Evolutionary conservation across 1,284 basidiomycete species (phyloP).

Genomic region (Rhodotorula mucilaginosa): DNA sequence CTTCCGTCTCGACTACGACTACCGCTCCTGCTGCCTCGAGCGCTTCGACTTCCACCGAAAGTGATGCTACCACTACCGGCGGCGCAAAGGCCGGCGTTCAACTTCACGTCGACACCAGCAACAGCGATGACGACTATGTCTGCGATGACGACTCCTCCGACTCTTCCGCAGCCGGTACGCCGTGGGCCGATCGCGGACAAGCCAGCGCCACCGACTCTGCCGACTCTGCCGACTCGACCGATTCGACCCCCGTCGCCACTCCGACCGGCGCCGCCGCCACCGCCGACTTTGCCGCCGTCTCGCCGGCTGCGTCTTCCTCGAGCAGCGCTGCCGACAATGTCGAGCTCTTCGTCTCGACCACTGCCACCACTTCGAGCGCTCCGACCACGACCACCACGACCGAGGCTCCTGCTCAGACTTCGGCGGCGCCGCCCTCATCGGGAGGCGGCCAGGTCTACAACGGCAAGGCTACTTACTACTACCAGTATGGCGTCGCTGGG

Average conservation of each 20-base stretch:
- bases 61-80: not conserved
- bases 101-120: not conserved
- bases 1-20: not conserved
- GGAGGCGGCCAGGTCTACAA: not conserved
- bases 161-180: not conserved
- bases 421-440: not conserved
- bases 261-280: not conserved
- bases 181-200: not conserved
- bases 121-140: not conserved
- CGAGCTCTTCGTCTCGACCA: not conserved
- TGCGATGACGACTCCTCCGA: not conserved
- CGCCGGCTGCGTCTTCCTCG: not conserved
- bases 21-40: not conserved
- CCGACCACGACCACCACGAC: constrained; percentile 4
- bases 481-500: constrained; percentile 59
- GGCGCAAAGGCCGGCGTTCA: not conserved
- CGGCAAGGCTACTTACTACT: constrained; percentile 59
- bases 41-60: constrained; percentile 2
- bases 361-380: constrained; percentile 4
- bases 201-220: not conserved
- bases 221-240: constrained; percentile 11
- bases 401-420: constrained; percentile 1
- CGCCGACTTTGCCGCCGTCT: not conserved
- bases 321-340: not conserved
- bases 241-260: not conserved